Conservation (phyloP, 1,284 basidiomycete species). For the Tremellales sp. region DNA sequence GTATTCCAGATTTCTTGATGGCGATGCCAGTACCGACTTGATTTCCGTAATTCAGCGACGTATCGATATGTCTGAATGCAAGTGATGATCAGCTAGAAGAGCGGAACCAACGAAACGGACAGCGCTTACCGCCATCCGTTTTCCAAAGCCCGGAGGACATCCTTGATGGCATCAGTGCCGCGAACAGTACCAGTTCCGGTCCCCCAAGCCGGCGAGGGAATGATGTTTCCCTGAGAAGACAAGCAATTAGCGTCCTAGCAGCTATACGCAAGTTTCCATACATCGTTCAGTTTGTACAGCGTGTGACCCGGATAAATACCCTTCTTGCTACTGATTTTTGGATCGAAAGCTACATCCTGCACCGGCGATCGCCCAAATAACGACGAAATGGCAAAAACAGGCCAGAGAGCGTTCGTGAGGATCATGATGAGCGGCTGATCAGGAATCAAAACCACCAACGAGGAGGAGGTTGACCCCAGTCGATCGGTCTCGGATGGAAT, state of each 20-base stretch:
- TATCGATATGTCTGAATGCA: constrained; percentile 1
- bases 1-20: background rate
- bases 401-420: no score
- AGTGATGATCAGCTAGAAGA: background rate
- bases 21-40: background rate
- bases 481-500: no score
- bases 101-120: no score
- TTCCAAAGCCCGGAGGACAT: no score
- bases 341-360: no score
- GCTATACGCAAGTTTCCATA: background rate
- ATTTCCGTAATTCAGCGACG: background rate
- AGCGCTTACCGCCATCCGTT: no score
- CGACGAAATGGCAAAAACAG: no score
- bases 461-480: no score
- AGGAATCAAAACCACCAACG: no score
- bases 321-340: no score
- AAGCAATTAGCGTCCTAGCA: background rate
- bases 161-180: background rate
- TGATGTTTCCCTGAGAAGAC: background rate
- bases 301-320: background rate
- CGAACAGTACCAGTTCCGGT: background rate
- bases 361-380: no score
- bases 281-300: constrained; percentile 1
- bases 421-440: no score
- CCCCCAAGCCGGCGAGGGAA: background rate